These are phyloP conservation scores for Chrysosporium queenslandicum DNA, from an alignment of 2,329 filamentous ascomycete species.

Conservation along the genomic window DNA sequence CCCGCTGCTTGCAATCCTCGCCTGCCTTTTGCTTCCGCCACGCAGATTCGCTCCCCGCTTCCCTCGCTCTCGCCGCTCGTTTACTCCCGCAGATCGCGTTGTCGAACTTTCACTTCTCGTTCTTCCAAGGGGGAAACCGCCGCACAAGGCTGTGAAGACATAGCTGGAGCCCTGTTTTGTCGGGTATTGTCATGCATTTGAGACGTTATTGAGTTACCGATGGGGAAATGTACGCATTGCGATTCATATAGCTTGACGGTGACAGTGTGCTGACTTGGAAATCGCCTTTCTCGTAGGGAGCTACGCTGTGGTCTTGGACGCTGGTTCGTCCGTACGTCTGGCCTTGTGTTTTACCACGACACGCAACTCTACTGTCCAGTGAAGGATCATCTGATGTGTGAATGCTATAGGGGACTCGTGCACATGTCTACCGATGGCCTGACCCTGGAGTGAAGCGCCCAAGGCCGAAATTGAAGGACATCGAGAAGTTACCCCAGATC, in stretches of 20 bases:
- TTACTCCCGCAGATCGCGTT: neutral
- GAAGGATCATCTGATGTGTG: constrained; percentile 4
- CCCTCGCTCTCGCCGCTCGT: neutral
- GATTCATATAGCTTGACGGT: neutral
- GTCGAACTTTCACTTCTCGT: neutral
- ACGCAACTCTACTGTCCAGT: neutral
- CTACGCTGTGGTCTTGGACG: constrained; percentile 94
- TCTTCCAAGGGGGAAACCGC: neutral
- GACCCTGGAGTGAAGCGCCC: constrained; percentile 59
- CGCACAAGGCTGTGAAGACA: neutral
- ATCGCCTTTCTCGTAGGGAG: constrained; percentile 38
- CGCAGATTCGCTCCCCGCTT: neutral
- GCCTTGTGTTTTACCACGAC: neutral
- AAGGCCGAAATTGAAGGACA: constrained; percentile 48
- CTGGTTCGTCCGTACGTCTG: constrained; percentile 67
- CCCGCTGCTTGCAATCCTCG: neutral
- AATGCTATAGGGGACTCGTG: constrained; percentile 58
- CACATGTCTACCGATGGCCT: constrained; percentile 92
- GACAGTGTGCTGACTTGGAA: neutral
- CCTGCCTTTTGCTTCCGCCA: neutral
- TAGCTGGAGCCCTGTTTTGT: neutral
- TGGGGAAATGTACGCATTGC: constrained; percentile 34
- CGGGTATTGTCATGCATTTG: constrained; percentile 11
- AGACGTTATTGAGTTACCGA: constrained; percentile 20
- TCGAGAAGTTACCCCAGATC: constrained; percentile 63